Base-by-base conservation (phyloP, 108 stramenopile species). In the Bacterosira constricta region DNA sequence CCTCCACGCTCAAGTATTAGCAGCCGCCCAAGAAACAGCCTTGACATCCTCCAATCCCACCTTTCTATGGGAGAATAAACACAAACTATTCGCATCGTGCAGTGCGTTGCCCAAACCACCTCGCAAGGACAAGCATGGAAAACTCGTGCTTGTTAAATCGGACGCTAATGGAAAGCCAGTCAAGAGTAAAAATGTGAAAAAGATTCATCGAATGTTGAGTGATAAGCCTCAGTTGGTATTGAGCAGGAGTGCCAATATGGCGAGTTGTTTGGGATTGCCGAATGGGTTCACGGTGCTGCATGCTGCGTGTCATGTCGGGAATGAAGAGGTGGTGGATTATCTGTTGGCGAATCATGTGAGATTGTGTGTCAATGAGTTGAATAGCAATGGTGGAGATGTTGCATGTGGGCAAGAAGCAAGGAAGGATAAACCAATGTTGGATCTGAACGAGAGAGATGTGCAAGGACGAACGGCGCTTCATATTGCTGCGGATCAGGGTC, bases 401-500 rank as follows among this genome's bases (percentile, higher is more conserved):
- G 12, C 1, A 6, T 31, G 30, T 0, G 49, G 37, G 6, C 61
- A 32, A 7, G 31, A 20, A 42, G 23, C 17, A 26, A 50, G 8
- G 46, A 18, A 54, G 30, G 18, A 30, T n/a, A 15, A 13, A 29
- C 21, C 26, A 7, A 52, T 7, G 34, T 29, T 83, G 29, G 73
- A 75, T 51, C 39, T 83, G 27, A 57, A 75, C 70, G 76, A 51
- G 15, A 31, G 75, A 8, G 89, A 94, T 66, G 56, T 86, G 23
- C 75, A 72, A 25, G 96, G 96, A 2, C 74, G 77, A 20, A 93
- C 96, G 46, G 83, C 93, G 17, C 69, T 94, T n/a, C 93, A 94
- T 64, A 76, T 92, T 71, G 90, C 90, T 8, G 87, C 90, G 2
- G 78, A 84, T 35, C 21, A 49, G 25, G 91, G 96, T 25, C 63